phyloP scores from a whole-genome alignment of 2,329 filamentous ascomycete species.

The Waltergamsia citrina region DNA sequence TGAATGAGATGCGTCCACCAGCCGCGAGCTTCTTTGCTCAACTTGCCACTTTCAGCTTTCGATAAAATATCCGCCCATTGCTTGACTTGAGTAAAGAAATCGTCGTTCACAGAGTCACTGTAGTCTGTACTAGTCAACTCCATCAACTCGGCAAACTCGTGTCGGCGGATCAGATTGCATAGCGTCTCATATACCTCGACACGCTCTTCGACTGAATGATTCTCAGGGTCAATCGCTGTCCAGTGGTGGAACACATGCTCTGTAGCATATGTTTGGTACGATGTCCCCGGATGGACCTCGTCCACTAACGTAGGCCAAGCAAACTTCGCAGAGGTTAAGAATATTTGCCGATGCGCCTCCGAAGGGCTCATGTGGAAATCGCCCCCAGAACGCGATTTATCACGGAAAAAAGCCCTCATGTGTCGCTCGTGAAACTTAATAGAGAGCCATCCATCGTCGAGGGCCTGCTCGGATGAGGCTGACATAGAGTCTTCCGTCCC shows the following conservation, averaged over 20 bases:
- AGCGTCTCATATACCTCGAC: conserved; percentile 13
- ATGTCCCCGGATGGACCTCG: background rate
- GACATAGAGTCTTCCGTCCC: conserved; percentile 4
- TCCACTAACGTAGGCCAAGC: conserved; percentile 5
- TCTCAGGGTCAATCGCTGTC: conserved; percentile 4
- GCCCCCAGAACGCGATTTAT: conserved; percentile 4
- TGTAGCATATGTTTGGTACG: conserved; percentile 7
- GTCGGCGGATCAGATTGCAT: conserved; percentile 8
- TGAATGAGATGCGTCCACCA: conserved; percentile 9
- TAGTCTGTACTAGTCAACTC: conserved; percentile 5
- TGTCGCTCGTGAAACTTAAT: conserved; percentile 19
- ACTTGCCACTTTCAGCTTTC: no score
- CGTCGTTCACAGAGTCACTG: background rate
- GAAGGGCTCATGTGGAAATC: conserved; percentile 9
- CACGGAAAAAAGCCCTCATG: conserved; percentile 16
- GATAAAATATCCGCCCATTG: no score
- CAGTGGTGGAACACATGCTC: conserved; percentile 11
- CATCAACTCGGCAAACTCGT: conserved; percentile 7
- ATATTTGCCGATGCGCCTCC: conserved; percentile 14
- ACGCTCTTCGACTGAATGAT: conserved; percentile 8
- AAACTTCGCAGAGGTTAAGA: conserved; percentile 9
- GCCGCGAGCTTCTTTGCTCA: conserved; percentile 2
- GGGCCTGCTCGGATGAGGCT: conserved; percentile 10
- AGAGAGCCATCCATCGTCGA: conserved; percentile 14
- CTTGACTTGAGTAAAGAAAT: no score